Evolutionary conservation across 1,139 yeast species (phyloP), one percentile per base, ranked within the genome.

Genomic region (Hyphopichia buzzinii): DNA sequence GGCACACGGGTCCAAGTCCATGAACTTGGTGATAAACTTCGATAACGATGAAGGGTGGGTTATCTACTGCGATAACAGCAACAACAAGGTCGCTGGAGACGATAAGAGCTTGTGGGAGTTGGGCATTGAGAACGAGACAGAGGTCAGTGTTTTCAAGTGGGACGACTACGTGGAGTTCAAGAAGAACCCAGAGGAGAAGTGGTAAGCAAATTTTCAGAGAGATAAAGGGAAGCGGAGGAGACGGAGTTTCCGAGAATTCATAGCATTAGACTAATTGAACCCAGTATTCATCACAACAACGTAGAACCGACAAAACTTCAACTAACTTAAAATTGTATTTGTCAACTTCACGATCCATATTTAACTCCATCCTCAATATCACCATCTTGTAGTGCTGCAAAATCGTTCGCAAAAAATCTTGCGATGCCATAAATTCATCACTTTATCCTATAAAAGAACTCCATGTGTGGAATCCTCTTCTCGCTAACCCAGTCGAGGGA

Each of bases 1-100:
- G 55, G 97, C 98, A 0, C 97, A 92, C 57, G 95, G 95, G 6
- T 77, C 96, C 27, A 92, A 92, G 63, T 87, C 97, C 2, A 85
- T 89, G 81, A 89, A 92, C 55, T 71, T 92, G 47, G 95, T 88
- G 34, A 85, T 94, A 43, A 92, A 92, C 57, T 78, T 92, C 57
- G 96, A 88, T 23, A 88, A 85, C 51, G 66, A 62, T 34, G 57
- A 58, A 2, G 51, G 52, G 16, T 84, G 94, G 90, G 68, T 85
- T 3, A 60, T 92, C 42, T 49, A 47, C 30, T 54, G 65, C 35
- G 59, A 57, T 3, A 48, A 40, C 8, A 46, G 37, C 3, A 37
- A 37, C 8, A 29, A 45, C 23, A 64, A 64, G 43, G 48, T 70
- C 8, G 47, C 50, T 1, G 69, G 70, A 25, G 57, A 57, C 3